These are phyloP conservation scores for Dictyostelium citrinum DNA, from an alignment of 78 protist genomes.

Conservation along the genomic window DNA sequence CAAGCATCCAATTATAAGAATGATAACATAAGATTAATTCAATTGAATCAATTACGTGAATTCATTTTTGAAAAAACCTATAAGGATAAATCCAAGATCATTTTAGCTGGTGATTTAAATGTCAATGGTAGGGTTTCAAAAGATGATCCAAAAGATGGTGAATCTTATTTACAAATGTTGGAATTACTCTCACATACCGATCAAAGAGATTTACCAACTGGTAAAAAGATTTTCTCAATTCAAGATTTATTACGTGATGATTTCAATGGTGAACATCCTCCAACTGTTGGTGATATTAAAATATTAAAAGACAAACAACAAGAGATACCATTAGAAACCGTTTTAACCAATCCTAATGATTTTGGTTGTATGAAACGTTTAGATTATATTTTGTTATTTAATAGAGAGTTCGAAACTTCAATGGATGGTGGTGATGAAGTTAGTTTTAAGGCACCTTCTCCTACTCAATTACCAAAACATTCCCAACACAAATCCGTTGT, in stretches of 20 bases:
- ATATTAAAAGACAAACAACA: background rate
- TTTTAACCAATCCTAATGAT: conserved; percentile 36
- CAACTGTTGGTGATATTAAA: conserved; percentile 59
- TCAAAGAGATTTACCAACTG: background rate
- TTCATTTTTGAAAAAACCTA: conserved; percentile 11
- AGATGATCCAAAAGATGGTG: background rate
- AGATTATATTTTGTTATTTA: conserved; percentile 30
- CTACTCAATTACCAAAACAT: background rate
- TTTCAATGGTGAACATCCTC: conserved; percentile 46
- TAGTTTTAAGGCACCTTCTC: background rate
- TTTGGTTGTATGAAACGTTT: conserved; percentile 47
- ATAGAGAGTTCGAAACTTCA: conserved; percentile 5
- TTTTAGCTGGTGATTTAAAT: conserved; percentile 64
- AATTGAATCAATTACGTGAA: conserved; percentile 54
- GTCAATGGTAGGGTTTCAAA: conserved; percentile 44
- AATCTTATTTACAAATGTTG: conserved; percentile 32
- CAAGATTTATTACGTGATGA: conserved; percentile 18
- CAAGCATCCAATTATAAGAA: background rate
- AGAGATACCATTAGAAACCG: conserved; percentile 24
- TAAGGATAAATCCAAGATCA: background rate
- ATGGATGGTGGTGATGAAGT: background rate
- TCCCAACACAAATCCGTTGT: background rate
- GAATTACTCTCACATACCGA: background rate
- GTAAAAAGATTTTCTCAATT: conserved; percentile 11
- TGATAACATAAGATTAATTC: conserved; percentile 19